Evolutionary conservation across 1,139 yeast species (phyloP).

Genomic region (Nakaseomyces glabratus): DNA sequence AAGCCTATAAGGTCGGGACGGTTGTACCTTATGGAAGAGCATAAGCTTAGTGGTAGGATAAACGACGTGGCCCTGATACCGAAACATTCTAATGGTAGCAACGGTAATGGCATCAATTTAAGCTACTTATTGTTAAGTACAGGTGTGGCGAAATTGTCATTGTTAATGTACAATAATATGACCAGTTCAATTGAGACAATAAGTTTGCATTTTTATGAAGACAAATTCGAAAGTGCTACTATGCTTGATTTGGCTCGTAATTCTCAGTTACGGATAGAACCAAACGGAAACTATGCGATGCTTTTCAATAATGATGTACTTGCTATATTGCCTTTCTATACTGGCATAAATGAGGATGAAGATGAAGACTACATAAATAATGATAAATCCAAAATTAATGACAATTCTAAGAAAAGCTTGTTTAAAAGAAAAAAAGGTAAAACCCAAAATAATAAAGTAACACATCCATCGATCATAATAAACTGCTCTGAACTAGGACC

Average conservation of each 20-base stretch:
- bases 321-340: slow-evolving; percentile 55
- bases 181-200: slow-evolving; percentile 51
- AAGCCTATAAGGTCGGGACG: slow-evolving; percentile 35
- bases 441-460: slow-evolving; percentile 9
- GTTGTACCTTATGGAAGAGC: slow-evolving; percentile 55
- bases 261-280: slow-evolving; percentile 56
- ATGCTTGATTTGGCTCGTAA: slow-evolving; percentile 37
- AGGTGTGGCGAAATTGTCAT: slow-evolving; percentile 65
- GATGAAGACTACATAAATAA: slow-evolving; percentile 31
- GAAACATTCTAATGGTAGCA: slow-evolving; percentile 34
- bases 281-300: slow-evolving; percentile 52
- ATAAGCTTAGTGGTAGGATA: slow-evolving; percentile 61
- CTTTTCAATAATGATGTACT: slow-evolving; percentile 62
- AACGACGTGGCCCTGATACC: slow-evolving; percentile 50
- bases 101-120: slow-evolving; percentile 14
- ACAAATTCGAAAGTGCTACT: slow-evolving; percentile 46
- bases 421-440: slow-evolving; percentile 17
- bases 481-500: slow-evolving; percentile 50
- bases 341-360: slow-evolving; percentile 20
- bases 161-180: slow-evolving; percentile 60
- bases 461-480: slow-evolving; percentile 35
- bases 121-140: slow-evolving; percentile 65
- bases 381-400: slow-evolving; percentile 7
- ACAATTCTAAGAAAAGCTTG: slow-evolving; percentile 2
- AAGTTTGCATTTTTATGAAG: slow-evolving; percentile 82